Base-by-base conservation (phyloP, 345 rosid species). In the Isatis tinctoria region DNA sequence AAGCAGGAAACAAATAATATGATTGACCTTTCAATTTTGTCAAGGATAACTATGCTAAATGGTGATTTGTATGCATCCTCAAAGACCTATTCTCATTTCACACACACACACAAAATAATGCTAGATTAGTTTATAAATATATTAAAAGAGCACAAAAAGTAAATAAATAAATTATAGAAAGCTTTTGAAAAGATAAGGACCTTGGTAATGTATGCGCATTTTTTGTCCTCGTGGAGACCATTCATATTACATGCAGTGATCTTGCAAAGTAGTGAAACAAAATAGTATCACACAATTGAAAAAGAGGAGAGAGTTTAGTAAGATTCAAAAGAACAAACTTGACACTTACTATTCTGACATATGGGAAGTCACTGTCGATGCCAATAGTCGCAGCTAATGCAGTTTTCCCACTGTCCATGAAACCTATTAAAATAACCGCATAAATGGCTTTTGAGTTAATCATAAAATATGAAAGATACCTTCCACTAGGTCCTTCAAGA, bases 41-140 rank as follows among this genome's bases (percentile, higher is more conserved):
- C 97, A 70, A 93, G 96, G 73, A 93, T 74, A 67, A 93, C 81
- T 69, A 93, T 83, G 84, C 98, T 91, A 69, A 86, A 48, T 3
- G 96, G 98, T 41, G 97, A 91, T 83, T 85, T 93, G 78, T 91
- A 93, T 35, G 97, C 97, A 73, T 93, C 98, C 77, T 91, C 97
- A 60, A 91, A 89, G 26, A 91, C 91, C 98, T 93, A 59, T n/a
- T 57, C 43, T n/a, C n/a, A n/a, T 49, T 26, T 62, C 9, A 37
- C 10, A 65, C 68, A n/a, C n/a, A n/a, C n/a, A n/a, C n/a, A n/a
- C 10, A 33, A 33, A 33, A 6, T 2, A 33, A 33, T n/a, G n/a
- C 10, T 7, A 33, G 10, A 33, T 10, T 6, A 33, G 2, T n/a
- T n/a, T n/a, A n/a, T n/a, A n/a, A n/a, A n/a, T n/a, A n/a, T n/a